Evolutionary conservation across 176 grass and related monocot species (phyloP).

Genomic region (Hordeum marinum): DNA sequence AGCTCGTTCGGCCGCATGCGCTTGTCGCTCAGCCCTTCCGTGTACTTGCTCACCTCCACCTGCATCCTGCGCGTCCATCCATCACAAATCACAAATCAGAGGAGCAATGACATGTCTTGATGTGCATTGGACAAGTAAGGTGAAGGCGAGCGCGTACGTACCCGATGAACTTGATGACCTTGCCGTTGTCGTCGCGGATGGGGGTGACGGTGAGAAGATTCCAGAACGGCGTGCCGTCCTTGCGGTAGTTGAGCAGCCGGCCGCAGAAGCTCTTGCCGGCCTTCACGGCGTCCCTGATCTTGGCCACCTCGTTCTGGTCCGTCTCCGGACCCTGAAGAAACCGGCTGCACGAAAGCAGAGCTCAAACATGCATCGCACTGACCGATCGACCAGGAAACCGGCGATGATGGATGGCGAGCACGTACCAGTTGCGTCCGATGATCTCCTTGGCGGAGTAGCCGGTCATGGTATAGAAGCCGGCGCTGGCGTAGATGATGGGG

Average conservation of each 20-base stretch:
- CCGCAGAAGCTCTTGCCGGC: conserved; percentile 77
- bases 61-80: conserved; percentile 66
- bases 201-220: conserved; percentile 93
- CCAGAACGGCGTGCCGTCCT: conserved; percentile 89
- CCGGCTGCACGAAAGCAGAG: conserved; percentile 44
- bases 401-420: not conserved
- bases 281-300: conserved; percentile 74
- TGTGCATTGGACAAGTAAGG: too few relatives aligned
- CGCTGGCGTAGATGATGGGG: conserved; percentile 94
- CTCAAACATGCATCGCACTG: not conserved
- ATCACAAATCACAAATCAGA: too few relatives aligned
- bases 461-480: conserved; percentile 87
- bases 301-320: conserved; percentile 57
- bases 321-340: conserved; percentile 92
- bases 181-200: conserved; percentile 68
- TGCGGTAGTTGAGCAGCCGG: conserved; percentile 85
- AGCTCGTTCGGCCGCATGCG: conserved; percentile 82
- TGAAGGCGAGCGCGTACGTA: too few relatives aligned
- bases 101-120: too few relatives aligned
- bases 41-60: conserved; percentile 99
- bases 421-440: conserved; percentile 76
- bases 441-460: conserved; percentile 69
- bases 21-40: conserved; percentile 91
- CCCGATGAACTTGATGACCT: conserved; percentile 97
- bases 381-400: not conserved